These are phyloP conservation scores for Podospora didyma DNA, from an alignment of 495 filamentous ascomycete genomes.

Conservation along the genomic window DNA sequence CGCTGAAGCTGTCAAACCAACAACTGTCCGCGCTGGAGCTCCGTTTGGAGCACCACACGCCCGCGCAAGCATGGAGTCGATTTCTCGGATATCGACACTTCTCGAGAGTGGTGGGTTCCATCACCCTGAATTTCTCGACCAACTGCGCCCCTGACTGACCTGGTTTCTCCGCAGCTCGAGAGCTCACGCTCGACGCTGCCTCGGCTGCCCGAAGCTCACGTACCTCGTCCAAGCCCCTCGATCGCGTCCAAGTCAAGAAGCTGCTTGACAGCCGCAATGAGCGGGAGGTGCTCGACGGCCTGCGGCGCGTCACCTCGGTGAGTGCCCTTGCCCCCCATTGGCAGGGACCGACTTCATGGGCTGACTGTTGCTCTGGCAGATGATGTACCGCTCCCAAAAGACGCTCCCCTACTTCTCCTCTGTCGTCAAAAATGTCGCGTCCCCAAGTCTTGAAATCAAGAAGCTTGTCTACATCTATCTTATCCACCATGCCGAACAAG, in stretches of 20 bases:
- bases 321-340: slow-evolving; percentile 17
- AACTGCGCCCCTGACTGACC: background rate
- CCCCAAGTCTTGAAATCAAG: slow-evolving; percentile 85
- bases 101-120: slow-evolving; percentile 75
- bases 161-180: slow-evolving; percentile 61
- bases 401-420: slow-evolving; percentile 87
- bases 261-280: slow-evolving; percentile 92
- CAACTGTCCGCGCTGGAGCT: background rate
- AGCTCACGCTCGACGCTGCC: slow-evolving; percentile 95
- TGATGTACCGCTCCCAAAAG: slow-evolving; percentile 85
- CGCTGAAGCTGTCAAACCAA: background rate
- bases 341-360: background rate
- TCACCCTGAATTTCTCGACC: background rate
- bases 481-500: slow-evolving; percentile 88
- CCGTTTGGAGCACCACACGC: background rate
- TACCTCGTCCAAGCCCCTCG: slow-evolving; percentile 42
- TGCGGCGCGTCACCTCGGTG: slow-evolving; percentile 88
- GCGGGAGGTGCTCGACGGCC: slow-evolving; percentile 84
- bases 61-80: slow-evolving; percentile 71
- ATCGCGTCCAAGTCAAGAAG: slow-evolving; percentile 75
- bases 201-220: slow-evolving; percentile 62
- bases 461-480: slow-evolving; percentile 98
- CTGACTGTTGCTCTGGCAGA: slow-evolving; percentile 46
- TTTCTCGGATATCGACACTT: slow-evolving; percentile 85
- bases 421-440: slow-evolving; percentile 94